Evolutionary conservation across 1,139 yeast genomes (phyloP).

Genomic region (Pichia norvegensis): DNA sequence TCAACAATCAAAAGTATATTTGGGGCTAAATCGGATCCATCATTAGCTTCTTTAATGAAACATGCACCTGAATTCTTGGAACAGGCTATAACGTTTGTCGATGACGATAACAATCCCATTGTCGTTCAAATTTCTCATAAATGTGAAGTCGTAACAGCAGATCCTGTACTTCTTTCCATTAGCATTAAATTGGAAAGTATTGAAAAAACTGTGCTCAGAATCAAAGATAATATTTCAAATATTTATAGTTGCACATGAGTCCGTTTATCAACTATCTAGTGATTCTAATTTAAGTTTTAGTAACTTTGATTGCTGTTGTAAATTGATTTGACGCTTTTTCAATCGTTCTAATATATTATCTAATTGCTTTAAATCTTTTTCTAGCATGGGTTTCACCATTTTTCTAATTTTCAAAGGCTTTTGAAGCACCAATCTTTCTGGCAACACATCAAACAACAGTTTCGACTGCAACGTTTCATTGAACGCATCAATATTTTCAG

Average conservation of each 20-base stretch:
- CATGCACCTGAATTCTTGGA: slow-evolving; percentile 24
- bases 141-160: slow-evolving; percentile 28
- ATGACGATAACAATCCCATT: slow-evolving; percentile 21
- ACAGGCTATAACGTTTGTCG: slow-evolving; percentile 24
- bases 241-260: not conserved
- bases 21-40: slow-evolving; percentile 20
- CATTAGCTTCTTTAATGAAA: slow-evolving; percentile 24
- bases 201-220: slow-evolving; percentile 22
- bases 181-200: slow-evolving; percentile 28
- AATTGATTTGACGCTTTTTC: slow-evolving; percentile 14
- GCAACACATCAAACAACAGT: slow-evolving; percentile 24
- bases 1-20: slow-evolving; percentile 15
- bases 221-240: slow-evolving; percentile 18
- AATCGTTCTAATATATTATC: slow-evolving; percentile 14
- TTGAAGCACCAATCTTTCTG: slow-evolving; percentile 19
- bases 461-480: slow-evolving; percentile 9
- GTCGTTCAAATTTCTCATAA: slow-evolving; percentile 26
- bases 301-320: slow-evolving; percentile 16
- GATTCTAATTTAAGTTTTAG: slow-evolving; percentile 18
- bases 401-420: slow-evolving; percentile 16
- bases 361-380: slow-evolving; percentile 15
- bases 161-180: slow-evolving; percentile 27
- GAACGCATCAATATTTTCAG: slow-evolving; percentile 3
- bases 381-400: slow-evolving; percentile 20
- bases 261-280: not conserved